Conservation (phyloP, 139 green algal genomes). For the Coccomyxa sp. region DNA sequence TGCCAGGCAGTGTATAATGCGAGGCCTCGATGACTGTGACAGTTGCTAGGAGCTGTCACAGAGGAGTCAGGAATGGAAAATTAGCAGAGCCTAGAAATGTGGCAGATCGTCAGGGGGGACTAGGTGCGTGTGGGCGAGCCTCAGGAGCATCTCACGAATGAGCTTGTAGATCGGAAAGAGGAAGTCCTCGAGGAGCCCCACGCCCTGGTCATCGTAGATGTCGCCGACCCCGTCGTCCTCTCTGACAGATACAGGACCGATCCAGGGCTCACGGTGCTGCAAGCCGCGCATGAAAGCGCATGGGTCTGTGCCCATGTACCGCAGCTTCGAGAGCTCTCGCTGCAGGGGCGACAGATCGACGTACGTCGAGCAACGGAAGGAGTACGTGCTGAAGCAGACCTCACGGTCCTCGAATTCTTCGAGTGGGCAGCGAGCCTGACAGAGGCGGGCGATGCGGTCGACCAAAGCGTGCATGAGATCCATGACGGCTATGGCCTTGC, state of each 20-base stretch:
- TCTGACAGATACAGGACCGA: background rate
- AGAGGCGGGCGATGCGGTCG: background rate
- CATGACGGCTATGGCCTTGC: background rate
- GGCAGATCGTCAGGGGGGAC: background rate
- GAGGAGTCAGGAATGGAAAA: background rate
- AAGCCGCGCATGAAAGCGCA: background rate
- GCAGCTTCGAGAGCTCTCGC: background rate
- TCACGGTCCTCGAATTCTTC: background rate
- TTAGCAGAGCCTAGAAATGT: background rate
- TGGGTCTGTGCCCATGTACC: background rate
- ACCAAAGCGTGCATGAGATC: background rate
- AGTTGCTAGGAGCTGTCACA: background rate
- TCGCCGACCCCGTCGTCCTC: background rate
- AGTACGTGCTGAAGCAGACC: background rate
- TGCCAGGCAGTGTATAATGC: background rate
- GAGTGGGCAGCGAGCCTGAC: background rate
- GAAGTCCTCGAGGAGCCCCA: background rate
- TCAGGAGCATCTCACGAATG: too few relatives aligned
- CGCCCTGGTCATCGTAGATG: background rate
- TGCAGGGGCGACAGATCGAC: background rate
- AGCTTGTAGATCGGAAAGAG: conserved; percentile 1
- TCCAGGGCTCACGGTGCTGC: background rate
- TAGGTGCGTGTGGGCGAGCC: too few relatives aligned
- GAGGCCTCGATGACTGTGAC: background rate
- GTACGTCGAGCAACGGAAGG: background rate